Evolutionary conservation across 202 grass and related monocot genomes (phyloP).

Genomic region (Hordeum pubiflorum): DNA sequence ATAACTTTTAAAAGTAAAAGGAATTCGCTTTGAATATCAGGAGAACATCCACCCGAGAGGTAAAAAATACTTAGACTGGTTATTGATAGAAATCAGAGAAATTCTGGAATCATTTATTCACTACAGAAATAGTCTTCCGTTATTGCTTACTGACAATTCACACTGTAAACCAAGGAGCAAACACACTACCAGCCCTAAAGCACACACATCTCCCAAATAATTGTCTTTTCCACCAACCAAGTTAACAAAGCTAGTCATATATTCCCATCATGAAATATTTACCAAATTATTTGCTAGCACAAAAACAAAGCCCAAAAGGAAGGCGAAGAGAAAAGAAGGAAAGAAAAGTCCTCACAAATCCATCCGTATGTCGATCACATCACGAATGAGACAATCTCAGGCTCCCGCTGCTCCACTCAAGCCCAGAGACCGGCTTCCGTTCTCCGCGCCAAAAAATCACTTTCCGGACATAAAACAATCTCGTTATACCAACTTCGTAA

Average conservation of each 20-base stretch:
- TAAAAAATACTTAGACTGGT: neutral
- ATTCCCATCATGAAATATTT: conserved; percentile 19
- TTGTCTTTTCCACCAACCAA: neutral
- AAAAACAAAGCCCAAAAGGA: neutral
- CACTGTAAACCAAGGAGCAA: neutral
- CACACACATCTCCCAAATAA: neutral
- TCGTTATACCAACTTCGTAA: neutral
- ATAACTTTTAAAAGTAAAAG: neutral
- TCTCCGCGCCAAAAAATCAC: conserved; percentile 54
- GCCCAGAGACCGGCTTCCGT: conserved; percentile 12
- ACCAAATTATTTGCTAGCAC: neutral
- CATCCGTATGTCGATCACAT: conserved; percentile 27
- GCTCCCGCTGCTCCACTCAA: neutral
- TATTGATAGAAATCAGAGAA: neutral
- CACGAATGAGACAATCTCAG: conserved; percentile 50
- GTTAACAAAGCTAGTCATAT: neutral
- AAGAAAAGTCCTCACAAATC: conserved; percentile 11
- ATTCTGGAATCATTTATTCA: neutral
- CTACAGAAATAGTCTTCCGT: neutral
- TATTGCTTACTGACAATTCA: neutral
- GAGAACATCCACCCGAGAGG: neutral
- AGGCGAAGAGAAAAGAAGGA: neutral
- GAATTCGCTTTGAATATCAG: neutral
- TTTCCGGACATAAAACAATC: neutral
- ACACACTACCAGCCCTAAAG: neutral